phyloP scores from a whole-genome alignment of 768 basidiomycete species.

The Tephrocybe sp. region DNA sequence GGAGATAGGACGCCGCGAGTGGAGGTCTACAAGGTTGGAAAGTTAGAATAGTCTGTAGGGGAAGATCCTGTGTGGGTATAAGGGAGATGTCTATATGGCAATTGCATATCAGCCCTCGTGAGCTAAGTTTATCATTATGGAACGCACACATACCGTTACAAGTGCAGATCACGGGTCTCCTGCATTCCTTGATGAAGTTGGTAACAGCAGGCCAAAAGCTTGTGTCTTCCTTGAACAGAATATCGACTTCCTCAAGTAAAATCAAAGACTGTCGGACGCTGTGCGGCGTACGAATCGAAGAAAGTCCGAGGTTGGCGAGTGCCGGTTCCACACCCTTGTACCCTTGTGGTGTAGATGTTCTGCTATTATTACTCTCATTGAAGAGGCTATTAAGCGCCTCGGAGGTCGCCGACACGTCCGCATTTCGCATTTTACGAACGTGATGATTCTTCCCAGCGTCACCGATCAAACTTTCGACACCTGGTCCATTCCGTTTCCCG shows the following conservation, averaged over 20 bases:
- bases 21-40: slow-evolving; percentile 61
- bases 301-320: slow-evolving; percentile 24
- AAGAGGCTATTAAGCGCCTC: slow-evolving; percentile 4
- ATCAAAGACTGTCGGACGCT: slow-evolving; percentile 80
- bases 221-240: slow-evolving; percentile 83
- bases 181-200: slow-evolving; percentile 78
- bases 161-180: slow-evolving; percentile 89
- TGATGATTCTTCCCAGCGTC: slow-evolving; percentile 94
- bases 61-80: slow-evolving; percentile 72
- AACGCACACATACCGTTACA: slow-evolving; percentile 72
- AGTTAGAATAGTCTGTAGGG: slow-evolving; percentile 68
- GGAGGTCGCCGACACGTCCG: not conserved
- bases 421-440: slow-evolving; percentile 41
- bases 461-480: slow-evolving; percentile 79
- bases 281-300: slow-evolving; percentile 16
- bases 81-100: slow-evolving; percentile 59
- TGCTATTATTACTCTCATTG: not conserved
- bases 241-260: slow-evolving; percentile 93
- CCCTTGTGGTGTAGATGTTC: not conserved
- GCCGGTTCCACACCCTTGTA: slow-evolving; percentile 11
- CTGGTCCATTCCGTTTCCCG: slow-evolving; percentile 81
- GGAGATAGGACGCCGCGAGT: slow-evolving; percentile 67
- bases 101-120: slow-evolving; percentile 4
- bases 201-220: slow-evolving; percentile 87
- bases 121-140: not conserved